Base-by-base conservation (phyloP, 2,329 filamentous ascomycete genomes). In the Laburnicola sp. region DNA sequence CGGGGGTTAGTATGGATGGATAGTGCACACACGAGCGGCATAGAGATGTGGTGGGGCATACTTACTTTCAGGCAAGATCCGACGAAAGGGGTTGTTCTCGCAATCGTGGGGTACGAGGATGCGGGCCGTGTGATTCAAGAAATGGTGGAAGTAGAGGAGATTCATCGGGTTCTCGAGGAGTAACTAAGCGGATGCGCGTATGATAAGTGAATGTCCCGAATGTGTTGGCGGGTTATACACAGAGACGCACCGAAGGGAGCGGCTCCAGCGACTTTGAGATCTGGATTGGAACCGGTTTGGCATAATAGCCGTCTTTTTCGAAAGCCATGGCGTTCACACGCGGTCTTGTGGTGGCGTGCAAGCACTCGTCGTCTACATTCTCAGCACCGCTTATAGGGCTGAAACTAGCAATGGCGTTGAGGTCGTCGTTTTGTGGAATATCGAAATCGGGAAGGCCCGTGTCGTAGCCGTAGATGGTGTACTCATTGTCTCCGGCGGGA, bases 51-150 rank as follows among this genome's bases (percentile, higher is more conserved):
- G 25, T 0, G 6, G 10, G 5, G 8, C 6, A 30, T 27, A 75
- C 81, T 69, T 75, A 84, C 82, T 86, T 52, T 83, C 78, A 23
- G 85, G 84, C 21, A 87, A 65, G 7, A 87, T 80, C 4, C 78
- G 79, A 25, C 83, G 78, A 60, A 87, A 85, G 1, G 81, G 78
- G 65, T 84, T 85, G 48, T 82, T 75, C 48, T 79, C 76, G 63
- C 83, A 86, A 61, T 86, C 82, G 62, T 86, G 83, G 1, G 83
- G 80, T 2, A 84, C 79, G 48, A 84, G 69, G 59, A 85, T 85
- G 53, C 84, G 82, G 6, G 88, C 88, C 2, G 89, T 94, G 69
- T 94, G 87, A 61, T 92, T 89, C 52, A 94, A 78, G 65, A 94
- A 86, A 62, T 86, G 84, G 65, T 87, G 84, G 58, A 87, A 87